Conservation (phyloP, 129 eudicot species). For the Helianthus annuus region HanXRQr2.0-SUNRISE NC_035446.2:30282479-30282978, state of each 20-base stretch:
- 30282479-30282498: no score
- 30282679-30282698: not conserved
- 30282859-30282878: conserved; percentile 13
- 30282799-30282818: not conserved
- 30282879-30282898: not conserved
- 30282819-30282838: not conserved
- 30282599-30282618: no score
- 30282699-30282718: conserved; percentile 9
- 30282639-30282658: no score
- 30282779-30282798: no score
- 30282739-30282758: not conserved
- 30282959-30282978: not conserved
- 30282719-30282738: not conserved
- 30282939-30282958: conserved; percentile 26
- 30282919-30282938: conserved; percentile 10
- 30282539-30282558: no score
- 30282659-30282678: not conserved
- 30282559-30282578: no score
- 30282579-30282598: no score
- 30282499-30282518: no score
- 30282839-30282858: not conserved
- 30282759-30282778: not conserved
- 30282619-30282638: no score
- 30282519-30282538: no score
- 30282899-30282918: conserved; percentile 8